These are phyloP conservation scores for Lizanozyma gosingica DNA, from an alignment of 1,139 yeast species.

Conservation along the genomic window DNA sequence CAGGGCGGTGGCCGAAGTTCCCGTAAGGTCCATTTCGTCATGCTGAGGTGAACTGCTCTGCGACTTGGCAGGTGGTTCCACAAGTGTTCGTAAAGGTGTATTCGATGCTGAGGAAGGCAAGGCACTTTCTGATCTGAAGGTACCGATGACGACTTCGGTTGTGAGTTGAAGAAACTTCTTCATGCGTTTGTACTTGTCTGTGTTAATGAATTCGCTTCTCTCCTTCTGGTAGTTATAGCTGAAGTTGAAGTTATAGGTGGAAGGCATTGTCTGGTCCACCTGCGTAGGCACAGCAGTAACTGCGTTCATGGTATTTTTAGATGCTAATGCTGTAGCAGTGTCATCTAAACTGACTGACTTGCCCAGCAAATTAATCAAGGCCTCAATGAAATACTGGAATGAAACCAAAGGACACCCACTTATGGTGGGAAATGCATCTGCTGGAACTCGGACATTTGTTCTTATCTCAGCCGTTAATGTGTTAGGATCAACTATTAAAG, in stretches of 20 bases:
- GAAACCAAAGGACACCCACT: conserved; percentile 65
- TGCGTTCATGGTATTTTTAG: conserved; percentile 6
- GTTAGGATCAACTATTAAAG: conserved; percentile 68
- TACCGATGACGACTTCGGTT: conserved; percentile 73
- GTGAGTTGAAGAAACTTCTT: conserved; percentile 73
- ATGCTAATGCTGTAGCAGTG: conserved; percentile 13
- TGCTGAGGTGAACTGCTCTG: not conserved
- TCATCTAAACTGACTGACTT: conserved; percentile 29
- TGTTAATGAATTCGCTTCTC: conserved; percentile 53
- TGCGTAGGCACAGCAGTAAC: conserved; percentile 8
- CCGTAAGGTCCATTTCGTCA: conserved; percentile 2
- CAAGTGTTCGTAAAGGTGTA: not conserved
- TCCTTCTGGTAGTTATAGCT: conserved; percentile 31
- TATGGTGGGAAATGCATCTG: conserved; percentile 82
- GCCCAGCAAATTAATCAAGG: conserved; percentile 58
- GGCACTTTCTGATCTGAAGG: conserved; percentile 40
- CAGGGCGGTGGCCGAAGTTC: not conserved
- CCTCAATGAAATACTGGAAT: conserved; percentile 81
- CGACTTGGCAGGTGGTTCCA: conserved; percentile 2
- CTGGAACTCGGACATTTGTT: conserved; percentile 64
- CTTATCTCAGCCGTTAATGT: conserved; percentile 50
- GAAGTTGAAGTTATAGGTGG: conserved; percentile 15
- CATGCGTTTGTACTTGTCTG: conserved; percentile 65
- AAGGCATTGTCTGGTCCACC: conserved; percentile 9
- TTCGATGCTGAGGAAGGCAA: conserved; percentile 2